Evolutionary conservation across 208 protist species (phyloP).

Genomic region (Leishmania major): DNA sequence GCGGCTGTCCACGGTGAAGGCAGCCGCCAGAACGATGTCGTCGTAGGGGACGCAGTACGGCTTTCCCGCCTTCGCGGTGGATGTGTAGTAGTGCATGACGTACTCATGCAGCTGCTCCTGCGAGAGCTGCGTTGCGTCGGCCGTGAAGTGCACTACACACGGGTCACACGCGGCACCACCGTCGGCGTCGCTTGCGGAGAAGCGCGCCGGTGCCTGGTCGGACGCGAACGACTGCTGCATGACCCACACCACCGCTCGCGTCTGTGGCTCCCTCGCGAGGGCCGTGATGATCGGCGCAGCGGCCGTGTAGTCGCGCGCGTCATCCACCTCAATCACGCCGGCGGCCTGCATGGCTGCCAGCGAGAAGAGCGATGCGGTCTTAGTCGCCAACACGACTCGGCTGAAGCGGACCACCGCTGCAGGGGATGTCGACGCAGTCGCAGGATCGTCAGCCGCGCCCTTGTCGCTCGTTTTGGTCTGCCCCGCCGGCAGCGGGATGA

Average conservation of each 20-base stretch:
- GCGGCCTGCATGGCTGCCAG: constrained; percentile 27
- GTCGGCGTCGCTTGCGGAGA: neutral
- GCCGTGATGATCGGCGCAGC: constrained; percentile 49
- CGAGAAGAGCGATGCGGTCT: constrained; percentile 40
- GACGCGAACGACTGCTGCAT: constrained; percentile 55
- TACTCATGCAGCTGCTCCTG: constrained; percentile 45
- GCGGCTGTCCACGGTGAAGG: constrained; percentile 47
- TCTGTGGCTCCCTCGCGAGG: constrained; percentile 34
- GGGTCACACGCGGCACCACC: constrained; percentile 6
- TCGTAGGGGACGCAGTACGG: constrained; percentile 18
- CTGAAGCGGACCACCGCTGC: constrained; percentile 32
- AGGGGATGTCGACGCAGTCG: neutral
- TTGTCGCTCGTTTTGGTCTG: too few relatives aligned
- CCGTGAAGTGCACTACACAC: constrained; percentile 76
- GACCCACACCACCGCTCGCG: constrained; percentile 51
- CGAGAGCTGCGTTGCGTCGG: constrained; percentile 40
- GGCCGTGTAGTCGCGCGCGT: constrained; percentile 12
- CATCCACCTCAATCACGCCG: constrained; percentile 13
- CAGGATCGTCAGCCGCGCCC: neutral
- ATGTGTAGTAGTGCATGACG: constrained; percentile 37
- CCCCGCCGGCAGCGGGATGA: constrained; percentile 8
- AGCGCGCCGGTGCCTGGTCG: constrained; percentile 49
- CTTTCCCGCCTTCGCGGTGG: neutral
- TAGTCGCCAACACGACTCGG: constrained; percentile 59
- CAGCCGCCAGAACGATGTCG: constrained; percentile 50